Evolutionary conservation across 371 early-diverging fungal genomes (phyloP), one percentile per base, ranked within the genome.

Genomic region (Mortierella sp.): DNA sequence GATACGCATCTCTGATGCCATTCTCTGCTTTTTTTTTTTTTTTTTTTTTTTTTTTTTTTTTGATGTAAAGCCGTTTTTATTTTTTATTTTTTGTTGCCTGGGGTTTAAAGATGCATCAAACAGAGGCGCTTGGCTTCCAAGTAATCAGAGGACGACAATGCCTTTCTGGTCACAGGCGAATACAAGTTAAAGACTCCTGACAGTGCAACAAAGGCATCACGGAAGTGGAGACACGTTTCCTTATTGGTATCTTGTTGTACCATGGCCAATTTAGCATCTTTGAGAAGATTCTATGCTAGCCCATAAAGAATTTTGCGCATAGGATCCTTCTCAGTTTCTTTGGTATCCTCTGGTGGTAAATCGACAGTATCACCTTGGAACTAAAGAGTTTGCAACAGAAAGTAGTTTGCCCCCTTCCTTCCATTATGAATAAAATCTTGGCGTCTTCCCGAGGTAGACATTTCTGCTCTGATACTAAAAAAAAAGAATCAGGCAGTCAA

Each of bases 141-240:
- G 11, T 23, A 53, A 19, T 53, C 53, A 53, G 21, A 4, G 53
- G 53, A 5, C 9, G 53, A 53, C 6, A 53, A 21, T 11, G 26
- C 53, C 23, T 53, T 53, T 21, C 23, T 53, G 12, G 53, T 26
- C 53, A 5, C 26, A 4, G 26, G 53, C 23, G 53, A 53, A 26
- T 53, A 53, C 23, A 53, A 23, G 23, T 53, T 53, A 23, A 53
- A 19, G 53, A 53, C 25, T 23, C 53, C 53, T 5, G 53, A 53
- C 51, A 51, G 51, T 18, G 51, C 51, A 51, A 51, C 51, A 18
- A 51, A 51, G 18, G 51, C 51, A 51, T 51, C 51, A 6, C 51
- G 51, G n/a, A 51, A 51, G n/a, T 51, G 51, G 51, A 51, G 51
- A 51, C 51, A 51, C 6, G 51, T 11, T 51, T 51, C 51, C 21